Conservation (phyloP, 1,284 basidiomycete species). For the Quambalaria eucalypti region DNA sequence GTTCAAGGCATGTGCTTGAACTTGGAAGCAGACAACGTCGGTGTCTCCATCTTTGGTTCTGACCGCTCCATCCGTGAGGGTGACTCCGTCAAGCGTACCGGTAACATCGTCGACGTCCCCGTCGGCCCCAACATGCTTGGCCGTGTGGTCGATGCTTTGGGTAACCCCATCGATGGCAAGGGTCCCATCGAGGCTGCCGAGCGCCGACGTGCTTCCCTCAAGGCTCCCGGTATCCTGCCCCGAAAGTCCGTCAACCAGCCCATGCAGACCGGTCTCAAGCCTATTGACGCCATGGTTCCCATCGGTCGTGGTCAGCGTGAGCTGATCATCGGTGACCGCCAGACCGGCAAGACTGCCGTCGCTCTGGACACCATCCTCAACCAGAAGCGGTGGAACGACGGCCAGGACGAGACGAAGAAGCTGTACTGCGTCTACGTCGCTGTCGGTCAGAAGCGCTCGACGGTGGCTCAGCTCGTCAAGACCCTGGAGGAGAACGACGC, state of each 20-base stretch:
- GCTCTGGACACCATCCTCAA: slow-evolving; percentile 99
- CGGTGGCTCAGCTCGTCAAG: slow-evolving; percentile 97
- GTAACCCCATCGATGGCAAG: slow-evolving; percentile 99
- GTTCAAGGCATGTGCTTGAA: slow-evolving; percentile 86
- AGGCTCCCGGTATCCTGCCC: slow-evolving; percentile 97
- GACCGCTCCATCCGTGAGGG: slow-evolving; percentile 99
- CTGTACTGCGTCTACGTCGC: slow-evolving; percentile 99
- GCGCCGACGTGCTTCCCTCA: slow-evolving; percentile 91
- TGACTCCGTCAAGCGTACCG: slow-evolving; percentile 99
- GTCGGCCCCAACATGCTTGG: slow-evolving; percentile 92
- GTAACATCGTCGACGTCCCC: slow-evolving; percentile 98
- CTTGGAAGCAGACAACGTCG: slow-evolving; percentile 99
- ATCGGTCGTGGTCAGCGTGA: slow-evolving; percentile 99
- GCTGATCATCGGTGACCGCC: slow-evolving; percentile 99
- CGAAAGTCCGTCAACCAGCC: slow-evolving; percentile 99
- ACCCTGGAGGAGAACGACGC: slow-evolving; percentile 99
- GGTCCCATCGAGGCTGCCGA: slow-evolving; percentile 86
- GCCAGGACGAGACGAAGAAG: slow-evolving; percentile 89
- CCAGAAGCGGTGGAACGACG: slow-evolving; percentile 99
- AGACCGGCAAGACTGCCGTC: slow-evolving; percentile 97
- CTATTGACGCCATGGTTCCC: slow-evolving; percentile 99
- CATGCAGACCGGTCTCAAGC: slow-evolving; percentile 99
- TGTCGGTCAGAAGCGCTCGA: slow-evolving; percentile 97
- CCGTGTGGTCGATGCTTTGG: slow-evolving; percentile 97
- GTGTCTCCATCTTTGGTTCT: slow-evolving; percentile 99